Base-by-base conservation (phyloP, 2,329 filamentous ascomycete genomes). In the Aspergillus sergii region DNA sequence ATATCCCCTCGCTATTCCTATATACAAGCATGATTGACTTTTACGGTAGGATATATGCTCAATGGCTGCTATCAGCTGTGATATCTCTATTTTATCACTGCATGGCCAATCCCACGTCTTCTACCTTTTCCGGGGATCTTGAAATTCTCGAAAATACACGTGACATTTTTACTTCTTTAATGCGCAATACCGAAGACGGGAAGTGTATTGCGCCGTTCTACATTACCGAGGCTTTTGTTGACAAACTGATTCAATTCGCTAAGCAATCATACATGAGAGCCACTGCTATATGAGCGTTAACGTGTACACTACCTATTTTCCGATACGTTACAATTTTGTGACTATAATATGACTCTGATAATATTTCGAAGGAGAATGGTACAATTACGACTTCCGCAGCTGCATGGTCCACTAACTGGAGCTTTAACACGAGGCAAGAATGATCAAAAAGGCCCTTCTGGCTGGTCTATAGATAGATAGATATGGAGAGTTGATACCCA, bases 41-140 rank as follows among this genome's bases (percentile, higher is more conserved):
- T 26, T 8, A 8, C 26, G 14, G 3, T 21, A 71, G 69, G 69
- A 54, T 71, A n/a, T 67, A 71, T n/a, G 67, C 68, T 8, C 68
- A 71, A 51, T 69, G 68, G 14, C n/a, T 70, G 2, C 55, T 71
- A 3, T 65, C 68, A 0, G 64, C 69, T 19, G 59, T 68, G 21
- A 23, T 70, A 19, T 67, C 67, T 0, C 59, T 71, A 16, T 53
- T 54, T 34, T 43, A 48, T 21, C 28, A 59, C 39, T 69, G 68
- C 48, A 67, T 71, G 11, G 59, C 58, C 9, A 50, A 58, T 9
- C 67, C 66, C 2, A 36, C 57, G 8, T 56, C 67, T 11, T 11
- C 61, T 3, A 65, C 54, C 0, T 68, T 69, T 26, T 32, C 12
- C 1, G 54, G 62, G 2, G 69, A 70, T 46, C 30, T 71, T 12